Conservation (phyloP, 192 early-diverging fungal genomes). For the Rhizoclosmatium globosum region DNA sequence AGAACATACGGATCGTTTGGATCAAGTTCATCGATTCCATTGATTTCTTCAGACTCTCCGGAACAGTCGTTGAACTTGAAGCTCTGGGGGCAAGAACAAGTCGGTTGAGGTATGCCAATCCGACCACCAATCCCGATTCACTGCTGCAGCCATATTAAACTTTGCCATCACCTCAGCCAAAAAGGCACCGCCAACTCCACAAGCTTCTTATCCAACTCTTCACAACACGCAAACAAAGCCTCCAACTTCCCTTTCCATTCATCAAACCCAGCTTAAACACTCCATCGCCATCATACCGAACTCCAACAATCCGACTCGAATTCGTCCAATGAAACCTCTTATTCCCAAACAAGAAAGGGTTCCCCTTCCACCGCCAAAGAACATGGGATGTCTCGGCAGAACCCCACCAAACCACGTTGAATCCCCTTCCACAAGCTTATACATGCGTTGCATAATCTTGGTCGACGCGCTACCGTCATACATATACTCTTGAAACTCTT, state of each 20-base stretch:
- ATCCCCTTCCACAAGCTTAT: neutral
- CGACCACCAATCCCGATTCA: neutral
- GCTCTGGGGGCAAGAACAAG: neutral
- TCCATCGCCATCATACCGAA: neutral
- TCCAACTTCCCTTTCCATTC: neutral
- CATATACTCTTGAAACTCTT: neutral
- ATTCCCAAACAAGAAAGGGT: constrained; percentile 1
- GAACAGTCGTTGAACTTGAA: neutral
- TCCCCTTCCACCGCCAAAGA: constrained; percentile 20
- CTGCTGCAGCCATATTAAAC: neutral
- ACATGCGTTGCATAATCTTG: neutral
- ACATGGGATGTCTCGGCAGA: constrained; percentile 24
- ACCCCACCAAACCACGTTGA: constrained; percentile 9
- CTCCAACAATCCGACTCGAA: neutral
- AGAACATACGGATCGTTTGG: constrained; percentile 12
- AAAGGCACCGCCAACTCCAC: neutral
- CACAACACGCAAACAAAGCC: neutral
- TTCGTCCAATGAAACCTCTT: neutral
- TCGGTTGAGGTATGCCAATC: constrained; percentile 9
- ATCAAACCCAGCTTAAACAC: neutral
- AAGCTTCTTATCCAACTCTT: neutral
- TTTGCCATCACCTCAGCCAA: constrained; percentile 4
- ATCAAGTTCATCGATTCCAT: neutral
- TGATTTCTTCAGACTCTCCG: neutral
- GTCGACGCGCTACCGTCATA: neutral